Conservation (phyloP, 768 basidiomycete species). For the Solioccasus polychromus region DNA sequence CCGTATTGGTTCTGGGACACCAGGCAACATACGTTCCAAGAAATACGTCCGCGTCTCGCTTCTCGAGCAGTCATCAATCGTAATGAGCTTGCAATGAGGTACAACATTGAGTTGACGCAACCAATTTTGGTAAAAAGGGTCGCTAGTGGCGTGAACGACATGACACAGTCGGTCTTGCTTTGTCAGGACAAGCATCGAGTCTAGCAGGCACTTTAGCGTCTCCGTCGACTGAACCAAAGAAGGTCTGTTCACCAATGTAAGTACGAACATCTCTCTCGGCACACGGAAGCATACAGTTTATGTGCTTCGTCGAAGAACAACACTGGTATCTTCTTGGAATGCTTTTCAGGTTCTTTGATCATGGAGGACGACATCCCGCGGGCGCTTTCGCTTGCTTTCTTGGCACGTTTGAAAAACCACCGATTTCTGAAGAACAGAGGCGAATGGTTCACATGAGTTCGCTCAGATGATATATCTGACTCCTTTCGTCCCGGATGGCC, state of each 20-base stretch:
- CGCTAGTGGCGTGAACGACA: constrained; percentile 78
- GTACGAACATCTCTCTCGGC: neutral
- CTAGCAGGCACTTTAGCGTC: constrained; percentile 80
- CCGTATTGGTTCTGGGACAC: constrained; percentile 62
- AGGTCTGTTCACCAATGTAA: constrained; percentile 44
- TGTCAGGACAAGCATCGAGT: constrained; percentile 82
- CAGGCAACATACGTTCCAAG: constrained; percentile 59
- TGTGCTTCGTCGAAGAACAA: constrained; percentile 88
- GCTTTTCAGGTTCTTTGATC: constrained; percentile 34
- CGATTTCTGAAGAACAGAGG: constrained; percentile 27
- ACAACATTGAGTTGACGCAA: constrained; percentile 75
- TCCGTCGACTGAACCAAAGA: constrained; percentile 73
- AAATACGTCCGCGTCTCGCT: constrained; percentile 67
- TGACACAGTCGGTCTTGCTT: constrained; percentile 86
- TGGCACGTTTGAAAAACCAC: constrained; percentile 29
- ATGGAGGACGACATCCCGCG: constrained; percentile 30
- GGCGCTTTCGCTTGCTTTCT: constrained; percentile 28
- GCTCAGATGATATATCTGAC: constrained; percentile 37
- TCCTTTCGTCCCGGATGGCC: constrained; percentile 26
- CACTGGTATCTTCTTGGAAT: constrained; percentile 68
- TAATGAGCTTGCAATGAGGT: constrained; percentile 84
- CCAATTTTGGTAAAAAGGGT: constrained; percentile 85
- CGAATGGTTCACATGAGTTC: constrained; percentile 39
- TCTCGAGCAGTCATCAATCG: constrained; percentile 78
- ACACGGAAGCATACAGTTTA: constrained; percentile 52